Conservation (phyloP, 306 rosid genomes). For the Quercus alba region DNA sequence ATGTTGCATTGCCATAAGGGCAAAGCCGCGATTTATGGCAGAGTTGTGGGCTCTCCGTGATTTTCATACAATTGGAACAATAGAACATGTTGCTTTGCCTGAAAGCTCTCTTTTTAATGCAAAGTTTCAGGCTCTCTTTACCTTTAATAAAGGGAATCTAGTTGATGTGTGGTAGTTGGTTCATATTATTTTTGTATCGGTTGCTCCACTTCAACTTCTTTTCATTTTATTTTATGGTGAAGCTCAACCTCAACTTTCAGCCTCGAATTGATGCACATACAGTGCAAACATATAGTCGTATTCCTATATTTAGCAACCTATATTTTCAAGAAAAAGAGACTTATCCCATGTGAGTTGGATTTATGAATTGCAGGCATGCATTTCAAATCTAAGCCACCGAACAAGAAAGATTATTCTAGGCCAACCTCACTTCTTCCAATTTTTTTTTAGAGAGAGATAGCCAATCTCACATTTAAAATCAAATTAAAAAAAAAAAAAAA, state of each 20-base stretch:
- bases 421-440: too few species aligned
- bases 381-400: not conserved
- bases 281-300: not conserved
- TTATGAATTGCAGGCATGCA: not conserved
- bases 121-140: not conserved
- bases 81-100: not conserved
- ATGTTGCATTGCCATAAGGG: not conserved
- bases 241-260: not conserved
- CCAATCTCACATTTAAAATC: too few species aligned
- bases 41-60: not conserved
- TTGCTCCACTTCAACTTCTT: not conserved
- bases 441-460: too few species aligned
- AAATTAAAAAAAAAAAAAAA: too few species aligned
- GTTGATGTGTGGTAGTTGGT: not conserved
- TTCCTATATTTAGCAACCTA: not conserved
- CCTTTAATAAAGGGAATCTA: not conserved
- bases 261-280: not conserved
- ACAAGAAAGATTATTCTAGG: too few species aligned
- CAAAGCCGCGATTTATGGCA: not conserved
- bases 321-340: too few species aligned
- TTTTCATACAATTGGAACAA: not conserved
- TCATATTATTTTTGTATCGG: too few species aligned
- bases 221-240: too few species aligned
- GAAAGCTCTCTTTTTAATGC: slow-evolving; percentile 14
- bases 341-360: not conserved